Conservation (phyloP, 2,329 filamentous ascomycete species). For the Chalara sp. region DNA sequence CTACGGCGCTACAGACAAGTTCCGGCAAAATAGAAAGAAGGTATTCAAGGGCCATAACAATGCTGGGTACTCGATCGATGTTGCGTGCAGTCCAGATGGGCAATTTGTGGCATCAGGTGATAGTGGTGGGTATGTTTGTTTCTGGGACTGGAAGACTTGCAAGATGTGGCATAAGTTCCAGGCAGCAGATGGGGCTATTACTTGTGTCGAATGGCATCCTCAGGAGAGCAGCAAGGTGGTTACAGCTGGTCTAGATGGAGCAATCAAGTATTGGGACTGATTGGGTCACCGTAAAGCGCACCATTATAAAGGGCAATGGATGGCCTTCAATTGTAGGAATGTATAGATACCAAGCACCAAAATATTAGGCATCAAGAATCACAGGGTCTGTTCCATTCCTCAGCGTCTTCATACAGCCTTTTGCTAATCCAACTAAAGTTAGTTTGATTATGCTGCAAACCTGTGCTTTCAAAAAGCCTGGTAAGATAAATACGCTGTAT, state of each 20-base stretch:
- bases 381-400: no score
- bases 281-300: no score
- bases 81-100: constrained; percentile 83
- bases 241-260: constrained; percentile 82
- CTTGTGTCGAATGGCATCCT: constrained; percentile 93
- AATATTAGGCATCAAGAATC: no score
- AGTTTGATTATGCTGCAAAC: no score
- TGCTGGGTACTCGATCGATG: constrained; percentile 85
- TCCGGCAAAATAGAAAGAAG: constrained; percentile 97
- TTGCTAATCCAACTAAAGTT: no score
- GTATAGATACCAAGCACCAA: no score
- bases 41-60: constrained; percentile 94
- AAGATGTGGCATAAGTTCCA: constrained; percentile 98
- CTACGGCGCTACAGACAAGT: constrained; percentile 90
- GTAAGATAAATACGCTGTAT: no score
- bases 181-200: constrained; percentile 74
- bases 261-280: constrained; percentile 89
- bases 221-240: constrained; percentile 93
- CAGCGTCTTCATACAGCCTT: no score
- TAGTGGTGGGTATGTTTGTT: constrained; percentile 81
- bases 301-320: no score
- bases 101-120: constrained; percentile 87
- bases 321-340: no score
- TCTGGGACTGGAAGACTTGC: constrained; percentile 99
- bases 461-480: no score